phyloP scores from a whole-genome alignment of 129 eudicot genomes.

The Flaveria trinervia region DNA sequence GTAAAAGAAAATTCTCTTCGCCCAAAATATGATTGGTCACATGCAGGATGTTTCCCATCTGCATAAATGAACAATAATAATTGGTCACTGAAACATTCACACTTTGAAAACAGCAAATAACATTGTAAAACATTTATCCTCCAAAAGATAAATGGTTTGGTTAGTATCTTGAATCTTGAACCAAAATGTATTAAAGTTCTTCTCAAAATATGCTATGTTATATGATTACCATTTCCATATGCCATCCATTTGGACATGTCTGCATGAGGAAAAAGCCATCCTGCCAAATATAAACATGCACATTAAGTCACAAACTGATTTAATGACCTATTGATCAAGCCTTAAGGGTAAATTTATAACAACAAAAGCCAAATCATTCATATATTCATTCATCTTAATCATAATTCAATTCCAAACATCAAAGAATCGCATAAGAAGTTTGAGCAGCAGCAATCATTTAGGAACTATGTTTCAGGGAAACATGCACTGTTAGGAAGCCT shows the following conservation, averaged over 20 bases:
- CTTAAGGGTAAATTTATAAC: neutral
- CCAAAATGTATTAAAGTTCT: neutral
- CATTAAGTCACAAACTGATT: conserved; percentile 17
- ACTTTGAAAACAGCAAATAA: neutral
- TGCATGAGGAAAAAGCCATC: conserved; percentile 78
- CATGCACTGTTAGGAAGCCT: too few species aligned
- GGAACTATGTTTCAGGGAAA: too few species aligned
- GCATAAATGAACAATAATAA: conserved; percentile 13
- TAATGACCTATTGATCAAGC: neutral
- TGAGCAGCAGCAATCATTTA: too few species aligned
- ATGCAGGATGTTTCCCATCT: conserved; percentile 97
- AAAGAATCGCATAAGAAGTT: too few species aligned
- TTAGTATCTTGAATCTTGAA: conserved; percentile 8
- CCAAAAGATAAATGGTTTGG: neutral
- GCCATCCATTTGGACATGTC: conserved; percentile 97
- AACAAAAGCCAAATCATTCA: neutral
- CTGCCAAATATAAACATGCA: conserved; percentile 44
- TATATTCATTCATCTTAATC: neutral
- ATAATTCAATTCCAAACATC: neutral
- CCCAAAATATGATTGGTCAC: conserved; percentile 77
- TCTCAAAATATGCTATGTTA: neutral
- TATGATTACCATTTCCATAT: conserved; percentile 76
- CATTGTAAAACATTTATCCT: neutral
- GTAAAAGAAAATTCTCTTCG: conserved; percentile 88
- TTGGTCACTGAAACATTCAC: neutral